Percentiles rank a stretch among this genome's conserved stretches.
Evolutionary conservation across 2,329 filamentous ascomycete genomes (phyloP).

Genomic region (Alternaria postmessia): DNA sequence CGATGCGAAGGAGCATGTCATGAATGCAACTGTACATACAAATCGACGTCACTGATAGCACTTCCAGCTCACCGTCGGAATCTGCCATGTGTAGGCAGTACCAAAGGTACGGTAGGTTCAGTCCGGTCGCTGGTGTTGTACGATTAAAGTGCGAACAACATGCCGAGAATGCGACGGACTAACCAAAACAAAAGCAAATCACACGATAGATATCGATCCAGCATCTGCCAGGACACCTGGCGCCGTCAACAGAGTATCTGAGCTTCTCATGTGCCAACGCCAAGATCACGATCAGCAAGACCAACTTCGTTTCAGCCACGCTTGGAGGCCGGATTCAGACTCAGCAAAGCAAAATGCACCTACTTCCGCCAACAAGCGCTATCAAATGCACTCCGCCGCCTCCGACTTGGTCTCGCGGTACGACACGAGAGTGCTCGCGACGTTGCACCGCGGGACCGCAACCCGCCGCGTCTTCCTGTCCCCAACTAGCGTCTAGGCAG

Average conservation of each 20-base stretch:
- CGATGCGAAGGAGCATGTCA: background rate
- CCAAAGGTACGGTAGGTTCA: background rate
- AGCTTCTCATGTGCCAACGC: constrained; percentile 18
- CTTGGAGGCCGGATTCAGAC: constrained; percentile 22
- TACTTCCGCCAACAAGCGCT: constrained; percentile 23
- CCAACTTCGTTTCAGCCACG: constrained; percentile 39
- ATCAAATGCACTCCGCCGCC: constrained; percentile 8
- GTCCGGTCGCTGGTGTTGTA: background rate
- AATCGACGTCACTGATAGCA: background rate
- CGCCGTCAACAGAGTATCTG: constrained; percentile 8
- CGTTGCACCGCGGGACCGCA: constrained; percentile 14
- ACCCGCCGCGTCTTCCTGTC: constrained; percentile 8
- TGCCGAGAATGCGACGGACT: background rate
- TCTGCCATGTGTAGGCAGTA: background rate
- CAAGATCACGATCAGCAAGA: constrained; percentile 33
- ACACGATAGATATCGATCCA: background rate
- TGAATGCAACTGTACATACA: background rate
- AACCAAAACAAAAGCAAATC: background rate
- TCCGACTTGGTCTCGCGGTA: constrained; percentile 6
- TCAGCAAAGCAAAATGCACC: constrained; percentile 15
- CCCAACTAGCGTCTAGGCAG: constrained; percentile 5
- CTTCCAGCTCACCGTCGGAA: background rate
- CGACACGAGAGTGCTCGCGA: constrained; percentile 9
- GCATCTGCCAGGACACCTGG: constrained; percentile 7
- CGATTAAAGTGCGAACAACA: background rate